Conservation (phyloP, 805 yeast genomes). For the Wickerhamiella australiensis region DNA sequence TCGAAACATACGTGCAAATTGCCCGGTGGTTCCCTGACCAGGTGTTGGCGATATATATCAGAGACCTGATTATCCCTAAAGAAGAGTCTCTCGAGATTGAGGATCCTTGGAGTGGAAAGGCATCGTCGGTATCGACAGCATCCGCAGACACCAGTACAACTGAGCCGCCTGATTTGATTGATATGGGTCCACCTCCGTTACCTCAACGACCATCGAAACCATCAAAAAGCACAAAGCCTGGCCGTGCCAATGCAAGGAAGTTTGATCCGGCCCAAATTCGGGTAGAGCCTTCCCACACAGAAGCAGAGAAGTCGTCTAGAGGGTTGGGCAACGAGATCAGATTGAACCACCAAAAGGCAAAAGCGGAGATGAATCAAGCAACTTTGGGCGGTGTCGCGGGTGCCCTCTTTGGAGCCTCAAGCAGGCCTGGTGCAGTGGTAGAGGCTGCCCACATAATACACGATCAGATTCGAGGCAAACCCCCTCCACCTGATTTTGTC, state of each 20-base stretch:
- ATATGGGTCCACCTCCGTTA: neutral
- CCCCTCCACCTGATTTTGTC: constrained; percentile 15
- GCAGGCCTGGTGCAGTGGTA: constrained; percentile 1
- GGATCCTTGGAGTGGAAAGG: neutral
- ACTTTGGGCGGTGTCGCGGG: constrained; percentile 14
- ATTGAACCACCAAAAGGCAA: neutral
- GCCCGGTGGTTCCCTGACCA: constrained; percentile 51
- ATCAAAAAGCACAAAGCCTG: constrained; percentile 8
- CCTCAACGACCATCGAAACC: constrained; percentile 1
- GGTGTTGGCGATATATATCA: constrained; percentile 61
- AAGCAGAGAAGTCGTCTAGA: neutral
- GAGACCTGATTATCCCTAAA: constrained; percentile 46
- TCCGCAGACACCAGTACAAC: too few relatives aligned
- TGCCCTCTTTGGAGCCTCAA: constrained; percentile 10
- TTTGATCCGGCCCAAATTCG: neutral
- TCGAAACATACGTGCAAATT: constrained; percentile 75
- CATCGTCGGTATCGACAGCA: neutral
- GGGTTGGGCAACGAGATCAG: neutral
- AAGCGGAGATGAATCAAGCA: neutral
- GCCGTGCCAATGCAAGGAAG: neutral
- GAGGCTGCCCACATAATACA: constrained; percentile 7
- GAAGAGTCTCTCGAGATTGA: constrained; percentile 14
- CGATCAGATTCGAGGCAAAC: neutral
- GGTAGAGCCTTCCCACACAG: neutral
- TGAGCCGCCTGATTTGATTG: constrained; percentile 5